Base-by-base conservation (phyloP, 106 monocot species). In the Iris macrosiphon region DNA sequence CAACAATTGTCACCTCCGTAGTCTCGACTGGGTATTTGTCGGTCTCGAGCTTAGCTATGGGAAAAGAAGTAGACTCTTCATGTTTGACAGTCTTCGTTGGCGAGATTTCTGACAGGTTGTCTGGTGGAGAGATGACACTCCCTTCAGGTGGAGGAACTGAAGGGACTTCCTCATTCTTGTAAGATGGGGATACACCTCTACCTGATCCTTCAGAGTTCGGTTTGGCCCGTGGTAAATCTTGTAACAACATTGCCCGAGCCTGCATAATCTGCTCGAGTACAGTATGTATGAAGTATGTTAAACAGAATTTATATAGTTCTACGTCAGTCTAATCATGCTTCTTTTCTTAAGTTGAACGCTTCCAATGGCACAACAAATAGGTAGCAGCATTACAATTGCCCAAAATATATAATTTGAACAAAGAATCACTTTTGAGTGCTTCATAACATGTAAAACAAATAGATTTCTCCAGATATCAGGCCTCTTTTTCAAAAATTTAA, bases 211-310 rank as follows among this genome's bases (percentile, higher is more conserved):
- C 31, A 22, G 33, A 15, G 25, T 37, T 62, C 6, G 34, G 62
- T 30, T 49, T 47, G 14, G 14, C n/a, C 11, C 24, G 62, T n/a
- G 24, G 49, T 31, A 62, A 23, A 37, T 62, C 62, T 12, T 62
- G 62, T 17, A 62, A 49, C 17, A 62, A 22, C 49, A 25, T 37
- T 19, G 47, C 49, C 45, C 62, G 47, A 14, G 62, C 22, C 34
- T 38, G 48, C 47, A 62, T 33, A 15, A 62, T 62, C 62, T 62
- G 34, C 34, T 38, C 66, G 61, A 6, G 65, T 17, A 53, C 61
- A 26, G 51, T 66, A 35, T 11, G 40, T 19, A 22, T 53, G 61
- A 25, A 27, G 40, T 5, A 38, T 46, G 21, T 17, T 9, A 10
- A 73, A n/a, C n/a, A n/a, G n/a, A n/a, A n/a, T n/a, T n/a, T n/a